Evolutionary conservation across 2,329 filamentous ascomycete genomes (phyloP), one percentile per base, ranked within the genome.

Genomic region (Aureobasidium sp.): DNA sequence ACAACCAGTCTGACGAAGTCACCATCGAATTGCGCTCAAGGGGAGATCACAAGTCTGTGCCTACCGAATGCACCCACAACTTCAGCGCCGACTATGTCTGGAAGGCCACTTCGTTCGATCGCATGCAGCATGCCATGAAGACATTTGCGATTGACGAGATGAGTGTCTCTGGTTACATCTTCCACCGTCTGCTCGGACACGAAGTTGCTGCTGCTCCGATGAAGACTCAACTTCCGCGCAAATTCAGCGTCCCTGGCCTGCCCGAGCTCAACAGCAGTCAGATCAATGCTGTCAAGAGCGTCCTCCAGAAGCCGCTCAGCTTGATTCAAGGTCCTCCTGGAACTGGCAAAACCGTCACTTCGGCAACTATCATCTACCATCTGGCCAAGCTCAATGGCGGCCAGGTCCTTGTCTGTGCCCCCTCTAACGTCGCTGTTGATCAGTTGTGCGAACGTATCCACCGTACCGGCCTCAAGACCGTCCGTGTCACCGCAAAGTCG

Each of bases 111-210:
- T 97, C 93, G 0, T 99, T 99, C 73, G 94, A 99, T 71, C 92
- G 94, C 66, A 99, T 99, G 94, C 94, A 99, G 75, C 85, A 92
- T 67, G 95, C 94, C 60, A 97, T 99, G 93, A 97, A 97, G 81
- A 97, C 91, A 0, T 99, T 99, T 72, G 94, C 94, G 6, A 86
- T 97, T 48, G 93, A 99, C 68, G 94, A 99, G 75, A 90, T 96
- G 88, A 97, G 92, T 71, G 93, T 99, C 47, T 97, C 94, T 24
- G 94, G 94, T 40, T 99, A 97, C 76, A 96, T 99, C 66, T 99
- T 97, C 79, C 94, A 99, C 74, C 94, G 94, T 67, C 83, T 99
- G 24, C 85, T 99, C 35, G 94, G 94, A 60, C 91, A 97, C 70
- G 93, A 97, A 72, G 94, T 97, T 63, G 91, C 91, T 31, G 86